Evolutionary conservation across 192 early-diverging fungal genomes (phyloP), one percentile per base, ranked within the genome.

Genomic region (Coemansia asiatica): DNA sequence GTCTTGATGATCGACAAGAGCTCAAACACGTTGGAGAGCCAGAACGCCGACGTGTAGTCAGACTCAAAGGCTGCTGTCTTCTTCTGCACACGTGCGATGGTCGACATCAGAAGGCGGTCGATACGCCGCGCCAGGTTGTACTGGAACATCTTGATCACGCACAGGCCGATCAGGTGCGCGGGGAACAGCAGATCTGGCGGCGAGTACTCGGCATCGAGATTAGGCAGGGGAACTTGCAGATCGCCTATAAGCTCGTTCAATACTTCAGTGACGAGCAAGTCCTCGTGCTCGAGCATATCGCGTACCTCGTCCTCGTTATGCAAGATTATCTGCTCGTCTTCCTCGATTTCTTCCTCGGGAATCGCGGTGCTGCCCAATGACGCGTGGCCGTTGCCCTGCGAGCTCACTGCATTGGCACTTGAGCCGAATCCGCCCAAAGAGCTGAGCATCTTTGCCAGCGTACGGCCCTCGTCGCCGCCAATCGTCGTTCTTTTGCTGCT

Each of bases 1-100:
- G 88, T 87, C 67, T 87, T 87, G 67, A 96, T 90, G 64, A 98
- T 86, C 23, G 94, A 94, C 69, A 96, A 75, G 21, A 99, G 83
- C 81, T 98, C 97, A 69, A 93, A 96, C 21, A 92, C 90, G 72
- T 99, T 99, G 16, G 94, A 95, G 25, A 98, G 83, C 97, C 97
- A 98, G 87, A 95, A 99, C 5, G 92, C 93, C 59, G 89, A 89
- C 10, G 89, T 76, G 40, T 77, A 80, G 51, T 80, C 82, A 9
- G 75, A 75, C 54, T 80, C 77, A 27, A 83, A 83, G 0, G 74
- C 64, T 59, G 87, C 85, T n/a, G 86, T 88, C 64, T 89, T 87
- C 54, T 89, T 86, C 72, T 92, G 88, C 40, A 92, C 83, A 0
- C 88, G 85, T 50, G 89, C 86, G 86, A 98, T 94, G 12, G 94